Evolutionary conservation across 2,329 filamentous ascomycete species (phyloP).

Genomic region (Atkinsonella hypoxylon): DNA sequence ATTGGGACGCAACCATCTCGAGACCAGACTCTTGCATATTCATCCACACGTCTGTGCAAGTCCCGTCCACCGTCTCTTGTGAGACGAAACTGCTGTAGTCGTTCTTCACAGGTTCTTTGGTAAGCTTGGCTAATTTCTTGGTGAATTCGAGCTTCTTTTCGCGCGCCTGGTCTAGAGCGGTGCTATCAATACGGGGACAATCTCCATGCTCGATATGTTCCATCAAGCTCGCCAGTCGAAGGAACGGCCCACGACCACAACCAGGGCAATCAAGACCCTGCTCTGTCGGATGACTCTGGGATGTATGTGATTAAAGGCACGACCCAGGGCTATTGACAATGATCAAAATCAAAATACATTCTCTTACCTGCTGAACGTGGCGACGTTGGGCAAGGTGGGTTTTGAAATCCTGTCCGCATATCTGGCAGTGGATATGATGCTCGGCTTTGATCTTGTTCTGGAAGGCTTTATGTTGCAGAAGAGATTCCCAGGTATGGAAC

Average conservation of each 20-base stretch:
- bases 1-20: not conserved
- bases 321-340: too few species aligned
- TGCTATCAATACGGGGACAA: constrained; percentile 25
- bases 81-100: constrained; percentile 17
- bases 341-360: too few species aligned
- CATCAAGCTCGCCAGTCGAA: constrained; percentile 25
- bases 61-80: not conserved
- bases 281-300: constrained; percentile 13
- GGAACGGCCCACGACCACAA: constrained; percentile 27
- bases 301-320: not conserved
- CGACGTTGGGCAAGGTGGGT: constrained; percentile 17
- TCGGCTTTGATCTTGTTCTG: constrained; percentile 13
- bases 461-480: constrained; percentile 19
- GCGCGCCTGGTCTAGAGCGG: constrained; percentile 21
- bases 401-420: constrained; percentile 26
- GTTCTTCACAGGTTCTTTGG: constrained; percentile 16
- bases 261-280: constrained; percentile 35
- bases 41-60: not conserved
- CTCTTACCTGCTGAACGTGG: constrained; percentile 24
- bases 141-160: constrained; percentile 26
- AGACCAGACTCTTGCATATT: not conserved
- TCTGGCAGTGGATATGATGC: constrained; percentile 24
- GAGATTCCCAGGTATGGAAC: constrained; percentile 15
- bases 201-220: constrained; percentile 31
- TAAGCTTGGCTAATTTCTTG: constrained; percentile 15